phyloP scores from a whole-genome alignment of 169 alveolate species.

The Eimeria falciformis region DNA sequence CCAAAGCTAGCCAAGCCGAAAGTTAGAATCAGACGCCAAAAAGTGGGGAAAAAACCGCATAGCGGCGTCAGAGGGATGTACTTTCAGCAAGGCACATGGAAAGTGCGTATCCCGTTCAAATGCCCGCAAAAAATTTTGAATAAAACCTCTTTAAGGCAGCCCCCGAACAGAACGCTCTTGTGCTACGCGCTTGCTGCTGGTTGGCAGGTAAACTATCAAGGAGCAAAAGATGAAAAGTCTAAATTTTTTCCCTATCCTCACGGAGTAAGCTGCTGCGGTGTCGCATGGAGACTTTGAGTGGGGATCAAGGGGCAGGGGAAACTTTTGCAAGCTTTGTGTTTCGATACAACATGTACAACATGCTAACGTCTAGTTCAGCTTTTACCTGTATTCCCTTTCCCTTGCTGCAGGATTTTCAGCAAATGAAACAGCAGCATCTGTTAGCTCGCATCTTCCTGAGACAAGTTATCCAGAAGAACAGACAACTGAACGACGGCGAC shows the following conservation, averaged over 20 bases:
- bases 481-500: conserved; percentile 78
- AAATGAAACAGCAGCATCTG: conserved; percentile 56
- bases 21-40: conserved; percentile 40
- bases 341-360: too few relatives aligned
- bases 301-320: too few relatives aligned
- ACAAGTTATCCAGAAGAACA: conserved; percentile 75
- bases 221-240: conserved; percentile 19
- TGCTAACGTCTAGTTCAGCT: too few relatives aligned
- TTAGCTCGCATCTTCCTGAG: conserved; percentile 75
- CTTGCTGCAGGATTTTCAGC: conserved; percentile 1
- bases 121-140: not conserved
- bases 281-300: too few relatives aligned
- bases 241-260: conserved; percentile 51
- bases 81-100: conserved; percentile 79
- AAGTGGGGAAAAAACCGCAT: conserved; percentile 72
- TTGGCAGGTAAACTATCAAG: conserved; percentile 71
- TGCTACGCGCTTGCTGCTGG: not conserved
- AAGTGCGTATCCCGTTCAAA: conserved; percentile 19
- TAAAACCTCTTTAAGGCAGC: too few relatives aligned
- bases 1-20: conserved; percentile 2
- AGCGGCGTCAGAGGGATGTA: conserved; percentile 80
- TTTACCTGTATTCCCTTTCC: not conserved
- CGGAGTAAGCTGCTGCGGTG: conserved; percentile 60
- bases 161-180: not conserved
- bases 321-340: too few relatives aligned